Evolutionary conservation across 257 asterid species (phyloP), one percentile per base, ranked within the genome.

Genomic region (Nicotiana sylvestris): DNA sequence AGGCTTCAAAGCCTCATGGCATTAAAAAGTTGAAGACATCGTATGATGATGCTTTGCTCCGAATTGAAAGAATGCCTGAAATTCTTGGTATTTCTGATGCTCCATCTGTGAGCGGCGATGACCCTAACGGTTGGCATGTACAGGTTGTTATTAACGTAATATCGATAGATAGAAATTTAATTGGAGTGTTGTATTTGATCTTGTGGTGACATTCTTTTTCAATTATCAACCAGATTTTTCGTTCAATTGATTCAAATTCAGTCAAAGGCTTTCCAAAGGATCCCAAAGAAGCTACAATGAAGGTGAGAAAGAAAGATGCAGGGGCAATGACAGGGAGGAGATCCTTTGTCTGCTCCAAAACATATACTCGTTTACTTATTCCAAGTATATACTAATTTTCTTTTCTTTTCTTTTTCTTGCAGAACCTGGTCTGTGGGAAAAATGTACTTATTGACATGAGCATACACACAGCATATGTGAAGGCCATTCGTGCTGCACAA

Each of bases 221-320:
- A 43, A 76, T 76, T 43, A 46, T 78, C 80, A 18, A 84, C 83
- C 89, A 96, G 99, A 84, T 96, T 82, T 96, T 96, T 76, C 98
- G 99, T 80, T 96, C 99, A 37, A 96, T 94, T 81, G 99, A 96
- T 88, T 96, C 99, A 49, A 96, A 94, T 87, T 96, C 99, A 4
- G 99, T 94, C 25, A 96, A 89, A 90, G 92, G 90, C 79, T 96
- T 96, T 87, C 97, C 98, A 0, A 96, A 94, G 92, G 95, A 93
- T 88, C 98, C 99, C 81, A 93, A 92, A 89, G 97, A 91, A 66
- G 97, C 95, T 62, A 83, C 92, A 70, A 29, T 58, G 83, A 87
- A 88, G 95, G 99, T 96, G 87, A 86, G 92, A 83, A 79, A 84
- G 83, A 66, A 55, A 51, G 49, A 51, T 64, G 84, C 58, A 84